Percentiles rank a stretch among this genome's conserved stretches.
Evolutionary conservation across 73 alveolate species (phyloP).

Genomic region (Urostyla sp.): DNA sequence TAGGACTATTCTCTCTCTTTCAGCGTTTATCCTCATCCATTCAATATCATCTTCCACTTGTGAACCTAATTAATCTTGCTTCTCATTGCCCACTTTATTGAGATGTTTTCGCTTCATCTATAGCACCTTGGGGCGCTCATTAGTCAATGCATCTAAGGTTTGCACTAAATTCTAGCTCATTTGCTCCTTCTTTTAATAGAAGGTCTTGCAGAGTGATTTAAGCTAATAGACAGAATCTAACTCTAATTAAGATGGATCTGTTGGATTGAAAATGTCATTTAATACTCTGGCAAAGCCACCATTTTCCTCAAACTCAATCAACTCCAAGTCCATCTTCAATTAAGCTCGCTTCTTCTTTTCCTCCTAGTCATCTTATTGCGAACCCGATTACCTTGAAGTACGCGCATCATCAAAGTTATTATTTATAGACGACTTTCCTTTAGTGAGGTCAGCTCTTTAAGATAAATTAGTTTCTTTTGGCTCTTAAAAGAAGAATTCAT

Average conservation of each 20-base stretch:
- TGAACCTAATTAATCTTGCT: too few species aligned
- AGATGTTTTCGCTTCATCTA: conserved; percentile 46
- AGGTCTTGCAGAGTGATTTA: conserved; percentile 59
- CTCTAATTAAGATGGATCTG: conserved; percentile 54
- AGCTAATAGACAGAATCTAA: conserved; percentile 64
- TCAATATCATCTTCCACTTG: conserved; percentile 49
- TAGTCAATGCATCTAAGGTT: conserved; percentile 61
- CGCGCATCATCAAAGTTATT: conserved; percentile 3
- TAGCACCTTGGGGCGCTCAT: conserved; percentile 56
- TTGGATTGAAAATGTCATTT: conserved; percentile 59
- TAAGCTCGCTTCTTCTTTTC: conserved; percentile 55
- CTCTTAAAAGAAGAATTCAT: conserved; percentile 31
- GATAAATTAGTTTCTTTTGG: conserved; percentile 39
- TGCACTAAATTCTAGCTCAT: conserved; percentile 42
- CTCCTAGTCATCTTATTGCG: conserved; percentile 15
- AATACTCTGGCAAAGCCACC: conserved; percentile 68
- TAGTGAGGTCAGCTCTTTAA: too few species aligned
- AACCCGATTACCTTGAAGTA: not conserved
- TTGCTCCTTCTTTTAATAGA: conserved; percentile 57
- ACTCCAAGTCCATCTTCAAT: conserved; percentile 58
- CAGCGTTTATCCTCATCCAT: conserved; percentile 57
- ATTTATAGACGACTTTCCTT: too few species aligned
- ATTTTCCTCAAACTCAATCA: conserved; percentile 66
- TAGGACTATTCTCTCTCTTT: conserved; percentile 13
- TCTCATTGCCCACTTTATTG: conserved; percentile 4